Base-by-base conservation (phyloP, 2,329 filamentous ascomycete genomes). In the Alternaria solani region DNA sequence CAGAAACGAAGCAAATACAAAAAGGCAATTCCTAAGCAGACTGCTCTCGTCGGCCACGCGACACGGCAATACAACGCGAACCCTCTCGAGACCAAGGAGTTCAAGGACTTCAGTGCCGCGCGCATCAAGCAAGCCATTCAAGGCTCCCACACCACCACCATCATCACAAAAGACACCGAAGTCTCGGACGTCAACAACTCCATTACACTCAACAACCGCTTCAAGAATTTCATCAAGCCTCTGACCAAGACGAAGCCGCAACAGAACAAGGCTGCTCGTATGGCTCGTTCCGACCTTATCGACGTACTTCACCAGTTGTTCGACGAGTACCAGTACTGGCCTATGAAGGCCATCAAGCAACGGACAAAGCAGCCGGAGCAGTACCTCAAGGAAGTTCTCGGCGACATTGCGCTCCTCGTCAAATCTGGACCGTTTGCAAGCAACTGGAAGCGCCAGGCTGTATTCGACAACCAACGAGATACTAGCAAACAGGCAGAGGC, bases 251-350 rank as follows among this genome's bases (percentile, higher is more conserved):
- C 55, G 2, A 76, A 72, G 62, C 57, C 69, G 25, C 73, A 77
- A 51, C 65, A 68, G 55, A 89, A 92, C 80, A 97, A 98, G 83
- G 90, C 92, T 28, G 91, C 92, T 34, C 94, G 95, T 80, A 94
- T 98, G 80, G 89, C 93, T 44, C 89, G 94, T 78, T 90, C 93
- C 83, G 91, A 95, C 72, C 88, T 99, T 64, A 82, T 96, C 80
- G 94, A 97, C 80, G 86, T 88, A 65, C 89, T 99, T 62, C 93
- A 94, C 82, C 82, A 86, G 49, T 91, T 89, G 75, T 99, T 97
- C 87, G 87, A 89, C 57, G 84, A 91, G 72, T 96, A 91, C 84
- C 89, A 90, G 70, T 98, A 95, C 80, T 99, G 94, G 94, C 89
- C 91, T n/a, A 91, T 98, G 84, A 94, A 92, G 74, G 88, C 91